A percentile compares a stretch with the other conserved stretches of the same genome.
Evolutionary conservation across 768 basidiomycete species (phyloP).

Genomic region (Lactarius evosmus): DNA sequence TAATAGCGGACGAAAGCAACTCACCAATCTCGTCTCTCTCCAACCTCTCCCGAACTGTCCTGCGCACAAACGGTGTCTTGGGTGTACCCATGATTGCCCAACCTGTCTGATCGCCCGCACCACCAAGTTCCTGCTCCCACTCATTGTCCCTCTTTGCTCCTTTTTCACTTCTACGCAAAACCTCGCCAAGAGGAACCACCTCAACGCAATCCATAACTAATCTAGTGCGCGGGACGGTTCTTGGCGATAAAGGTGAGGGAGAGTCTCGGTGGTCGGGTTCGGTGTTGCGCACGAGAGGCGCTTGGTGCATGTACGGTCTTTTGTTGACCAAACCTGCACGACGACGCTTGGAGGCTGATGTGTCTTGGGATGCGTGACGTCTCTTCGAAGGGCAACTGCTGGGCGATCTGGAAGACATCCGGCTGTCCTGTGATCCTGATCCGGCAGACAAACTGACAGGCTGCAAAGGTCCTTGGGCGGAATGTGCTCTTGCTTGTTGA

Average conservation of each 20-base stretch:
- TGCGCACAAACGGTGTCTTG: conserved; percentile 13
- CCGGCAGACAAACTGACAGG: background rate
- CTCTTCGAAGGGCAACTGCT: background rate
- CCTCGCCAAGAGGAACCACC: conserved; percentile 7
- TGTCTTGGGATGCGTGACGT: background rate
- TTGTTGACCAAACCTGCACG: background rate
- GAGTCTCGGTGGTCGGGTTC: background rate
- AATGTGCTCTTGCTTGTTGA: background rate
- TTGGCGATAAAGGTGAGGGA: conserved; percentile 1
- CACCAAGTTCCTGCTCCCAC: background rate
- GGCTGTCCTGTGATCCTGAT: background rate
- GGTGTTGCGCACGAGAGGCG: background rate
- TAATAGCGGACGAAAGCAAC: background rate
- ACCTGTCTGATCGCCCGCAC: background rate
- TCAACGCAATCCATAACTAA: conserved; percentile 22
- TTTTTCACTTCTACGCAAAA: background rate
- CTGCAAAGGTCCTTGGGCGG: background rate
- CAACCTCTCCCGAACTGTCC: background rate
- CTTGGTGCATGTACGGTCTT: background rate
- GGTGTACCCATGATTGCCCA: conserved; percentile 6
- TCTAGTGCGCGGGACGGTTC: background rate
- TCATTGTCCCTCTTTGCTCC: background rate
- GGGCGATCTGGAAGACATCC: background rate
- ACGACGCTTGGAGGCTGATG: conserved; percentile 11
- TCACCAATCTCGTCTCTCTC: conserved; percentile 21